Evolutionary conservation across 2,329 filamentous ascomycete genomes (phyloP).

Genomic region (Phoma sp.): DNA sequence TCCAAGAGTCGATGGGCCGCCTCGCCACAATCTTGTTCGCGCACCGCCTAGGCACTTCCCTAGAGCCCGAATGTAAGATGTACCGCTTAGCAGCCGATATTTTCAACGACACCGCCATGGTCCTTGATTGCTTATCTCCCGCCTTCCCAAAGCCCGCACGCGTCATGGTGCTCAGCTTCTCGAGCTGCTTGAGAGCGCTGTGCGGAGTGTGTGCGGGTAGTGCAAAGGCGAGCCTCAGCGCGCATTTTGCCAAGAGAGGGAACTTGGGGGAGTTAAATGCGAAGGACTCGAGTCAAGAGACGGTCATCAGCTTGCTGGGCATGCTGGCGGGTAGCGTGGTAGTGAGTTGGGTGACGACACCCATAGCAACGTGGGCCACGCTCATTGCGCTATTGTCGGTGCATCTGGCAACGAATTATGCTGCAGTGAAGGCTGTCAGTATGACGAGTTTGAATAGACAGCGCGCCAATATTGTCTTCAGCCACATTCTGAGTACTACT

Average conservation of each 20-base stretch:
- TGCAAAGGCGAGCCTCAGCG: slow-evolving; percentile 87
- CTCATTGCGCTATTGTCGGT: slow-evolving; percentile 75
- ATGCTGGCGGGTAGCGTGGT: slow-evolving; percentile 85
- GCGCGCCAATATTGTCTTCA: slow-evolving; percentile 79
- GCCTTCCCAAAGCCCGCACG: slow-evolving; percentile 68
- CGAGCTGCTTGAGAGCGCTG: slow-evolving; percentile 69
- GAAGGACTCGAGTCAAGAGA: slow-evolving; percentile 95
- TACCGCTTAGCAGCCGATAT: slow-evolving; percentile 87
- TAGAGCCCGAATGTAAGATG: slow-evolving; percentile 90
- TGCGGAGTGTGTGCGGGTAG: slow-evolving; percentile 92
- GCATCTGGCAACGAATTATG: slow-evolving; percentile 86
- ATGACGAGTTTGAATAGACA: slow-evolving; percentile 88
- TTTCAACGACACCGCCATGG: slow-evolving; percentile 85
- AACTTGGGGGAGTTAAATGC: slow-evolving; percentile 95
- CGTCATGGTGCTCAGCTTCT: slow-evolving; percentile 65
- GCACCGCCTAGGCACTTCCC: slow-evolving; percentile 78
- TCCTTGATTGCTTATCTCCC: slow-evolving; percentile 84
- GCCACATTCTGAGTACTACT: slow-evolving; percentile 51
- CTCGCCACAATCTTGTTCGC: slow-evolving; percentile 88
- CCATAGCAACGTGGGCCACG: slow-evolving; percentile 74
- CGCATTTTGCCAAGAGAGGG: slow-evolving; percentile 86
- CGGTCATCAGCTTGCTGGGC: slow-evolving; percentile 85
- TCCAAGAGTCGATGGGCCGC: slow-evolving; percentile 82
- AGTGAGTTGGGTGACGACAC: slow-evolving; percentile 76
- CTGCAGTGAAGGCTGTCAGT: slow-evolving; percentile 81